Evolutionary conservation across 1,284 basidiomycete genomes (phyloP).

Genomic region (Malassezia obtusa): DNA sequence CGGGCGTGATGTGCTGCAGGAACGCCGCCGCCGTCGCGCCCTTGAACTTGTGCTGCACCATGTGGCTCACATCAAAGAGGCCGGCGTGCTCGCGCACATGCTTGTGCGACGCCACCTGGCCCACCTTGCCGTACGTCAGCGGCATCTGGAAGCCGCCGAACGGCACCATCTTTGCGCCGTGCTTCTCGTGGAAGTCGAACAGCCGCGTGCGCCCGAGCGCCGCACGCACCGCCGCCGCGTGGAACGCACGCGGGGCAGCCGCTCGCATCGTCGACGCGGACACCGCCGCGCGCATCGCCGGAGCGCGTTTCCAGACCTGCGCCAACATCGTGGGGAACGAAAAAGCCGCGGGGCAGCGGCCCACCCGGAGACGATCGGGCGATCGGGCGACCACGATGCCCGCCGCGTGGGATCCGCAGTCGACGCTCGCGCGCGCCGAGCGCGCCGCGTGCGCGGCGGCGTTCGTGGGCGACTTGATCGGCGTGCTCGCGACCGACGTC

Average conservation of each 20-base stretch:
- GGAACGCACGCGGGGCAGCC: background rate
- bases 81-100: conserved; percentile 76
- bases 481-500: no score
- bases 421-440: background rate
- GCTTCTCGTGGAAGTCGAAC: conserved; percentile 77
- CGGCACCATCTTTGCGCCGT: conserved; percentile 88
- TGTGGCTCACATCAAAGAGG: conserved; percentile 95
- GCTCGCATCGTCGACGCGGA: background rate
- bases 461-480: background rate
- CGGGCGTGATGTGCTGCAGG: conserved; percentile 62
- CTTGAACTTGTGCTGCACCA: conserved; percentile 56
- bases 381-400: background rate
- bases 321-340: background rate
- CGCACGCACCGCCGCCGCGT: background rate
- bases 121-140: conserved; percentile 62
- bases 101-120: conserved; percentile 69
- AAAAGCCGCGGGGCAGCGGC: background rate
- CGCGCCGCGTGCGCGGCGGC: background rate
- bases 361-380: background rate
- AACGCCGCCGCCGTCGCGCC: conserved; percentile 55
- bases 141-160: conserved; percentile 97
- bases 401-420: background rate
- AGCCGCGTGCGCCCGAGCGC: conserved; percentile 57
- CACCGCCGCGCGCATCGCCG: background rate
- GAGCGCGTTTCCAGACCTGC: background rate